phyloP scores from a whole-genome alignment of 352 stramenopile species.

The Globisporangium camurandrum region DNA sequence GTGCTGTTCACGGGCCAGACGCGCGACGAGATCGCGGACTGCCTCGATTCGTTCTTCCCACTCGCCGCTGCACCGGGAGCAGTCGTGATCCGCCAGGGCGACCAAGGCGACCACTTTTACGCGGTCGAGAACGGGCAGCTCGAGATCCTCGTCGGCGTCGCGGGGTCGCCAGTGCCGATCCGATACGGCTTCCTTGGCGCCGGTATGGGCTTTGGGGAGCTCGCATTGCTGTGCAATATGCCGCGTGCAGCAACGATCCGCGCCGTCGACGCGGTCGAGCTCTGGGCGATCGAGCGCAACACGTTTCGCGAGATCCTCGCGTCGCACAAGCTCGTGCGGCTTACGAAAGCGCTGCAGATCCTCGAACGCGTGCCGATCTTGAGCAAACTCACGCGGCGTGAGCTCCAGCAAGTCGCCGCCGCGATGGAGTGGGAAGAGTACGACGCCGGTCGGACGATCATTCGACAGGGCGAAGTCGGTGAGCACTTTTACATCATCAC shows the following conservation, averaged over 20 bases:
- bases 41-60: constrained; percentile 68
- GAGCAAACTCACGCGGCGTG: constrained; percentile 56
- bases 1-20: constrained; percentile 65
- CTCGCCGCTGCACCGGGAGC: constrained; percentile 32
- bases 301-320: constrained; percentile 71
- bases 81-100: constrained; percentile 58
- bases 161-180: constrained; percentile 41
- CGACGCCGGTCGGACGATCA: constrained; percentile 29
- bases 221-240: constrained; percentile 91
- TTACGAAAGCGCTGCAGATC: constrained; percentile 51
- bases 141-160: constrained; percentile 59
- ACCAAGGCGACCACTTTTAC: constrained; percentile 78
- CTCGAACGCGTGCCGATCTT: constrained; percentile 66
- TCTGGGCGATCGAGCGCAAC: constrained; percentile 83
- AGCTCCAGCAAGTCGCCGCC: constrained; percentile 71
- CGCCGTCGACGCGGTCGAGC: constrained; percentile 51
- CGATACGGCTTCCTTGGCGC: constrained; percentile 56
- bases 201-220: constrained; percentile 87
- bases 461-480: constrained; percentile 40
- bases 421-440: constrained; percentile 54
- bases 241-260: constrained; percentile 83
- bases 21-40: constrained; percentile 46
- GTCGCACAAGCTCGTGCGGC: constrained; percentile 59
- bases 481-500: constrained; percentile 83
- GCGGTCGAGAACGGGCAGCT: constrained; percentile 52